Evolutionary conservation across 371 early-diverging fungal genomes (phyloP).

Genomic region (Syncephalastrum racemosum): DNA sequence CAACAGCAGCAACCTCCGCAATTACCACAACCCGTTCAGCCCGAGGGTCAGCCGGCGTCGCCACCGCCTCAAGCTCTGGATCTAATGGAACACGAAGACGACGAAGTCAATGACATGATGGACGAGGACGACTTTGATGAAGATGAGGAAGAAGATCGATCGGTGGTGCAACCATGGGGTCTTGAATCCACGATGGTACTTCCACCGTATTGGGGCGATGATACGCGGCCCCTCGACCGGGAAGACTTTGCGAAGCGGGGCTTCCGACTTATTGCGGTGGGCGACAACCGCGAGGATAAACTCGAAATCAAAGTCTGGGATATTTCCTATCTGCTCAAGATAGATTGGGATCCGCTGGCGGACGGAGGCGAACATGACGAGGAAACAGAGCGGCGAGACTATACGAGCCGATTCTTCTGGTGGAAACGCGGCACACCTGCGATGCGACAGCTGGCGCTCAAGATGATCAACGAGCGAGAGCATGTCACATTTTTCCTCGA

Average conservation of each 20-base stretch:
- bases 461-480: slow-evolving; percentile 21
- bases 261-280: slow-evolving; percentile 34
- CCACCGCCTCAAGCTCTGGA: neutral
- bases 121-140: slow-evolving; percentile 13
- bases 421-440: slow-evolving; percentile 31
- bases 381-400: slow-evolving; percentile 1
- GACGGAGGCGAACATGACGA: slow-evolving; percentile 1
- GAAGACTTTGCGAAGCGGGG: slow-evolving; percentile 26
- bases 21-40: neutral
- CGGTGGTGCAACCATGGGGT: slow-evolving; percentile 41
- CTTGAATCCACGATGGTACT: slow-evolving; percentile 43
- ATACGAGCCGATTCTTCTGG: slow-evolving; percentile 27
- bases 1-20: neutral
- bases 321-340: slow-evolving; percentile 32
- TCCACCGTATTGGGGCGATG: slow-evolving; percentile 30
- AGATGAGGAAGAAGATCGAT: slow-evolving; percentile 17
- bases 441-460: slow-evolving; percentile 23
- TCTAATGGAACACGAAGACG: slow-evolving; percentile 1
- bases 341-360: slow-evolving; percentile 27
- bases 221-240: neutral
- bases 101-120: slow-evolving; percentile 9
- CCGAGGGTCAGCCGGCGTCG: slow-evolving; percentile 1
- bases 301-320: slow-evolving; percentile 50
- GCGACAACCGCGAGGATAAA: slow-evolving; percentile 29
- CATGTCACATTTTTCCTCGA: neutral